Evolutionary conservation across 2,329 filamentous ascomycete genomes (phyloP), one percentile per base, ranked within the genome.

Genomic region (Plectosphaerella cucumerina): DNA sequence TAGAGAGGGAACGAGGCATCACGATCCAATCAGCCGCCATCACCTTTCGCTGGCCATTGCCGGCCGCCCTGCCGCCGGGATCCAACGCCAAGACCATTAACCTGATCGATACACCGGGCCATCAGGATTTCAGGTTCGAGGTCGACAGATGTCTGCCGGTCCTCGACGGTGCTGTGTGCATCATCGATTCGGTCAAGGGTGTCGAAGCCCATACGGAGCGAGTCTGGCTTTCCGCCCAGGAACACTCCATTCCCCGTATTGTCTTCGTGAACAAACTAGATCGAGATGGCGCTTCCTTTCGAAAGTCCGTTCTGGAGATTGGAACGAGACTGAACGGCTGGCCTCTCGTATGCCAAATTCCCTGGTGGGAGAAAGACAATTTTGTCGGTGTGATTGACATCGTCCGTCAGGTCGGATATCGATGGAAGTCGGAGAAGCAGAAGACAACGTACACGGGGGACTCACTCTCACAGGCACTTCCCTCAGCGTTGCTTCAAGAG

Each of bases 1-100:
- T 96, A 56, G 94, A 99, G 68, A 81, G 93, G 62, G 86, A 91
- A 58, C 81, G 94, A 58, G 94, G 94, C 26, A 97, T 99, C 65
- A 99, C 94, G 4, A 97, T 99, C 54, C 94, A 97, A 66, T 97
- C 93, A 3, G 94, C 94, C 11, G 93, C 94, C 44, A 95, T 97
- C 58, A 96, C 91, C 2, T 96, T 97, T 67, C 80, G 87, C 56
- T 99, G 94, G 94, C 94, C 94, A 6, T 86, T 84, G 8, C 65
- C 73, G 37, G 65, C 73, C 33, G 62, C 72, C 50, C 17, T 39
- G 17, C 22, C 18, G 4, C 70, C 65, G 1, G 70, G 67, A 56
- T 64, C 62, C 51, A 60, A 63, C 47, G 72, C 72, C 69, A 82
- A 93, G 65, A 89, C 85, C 5, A 85, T 96, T 67, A 96, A 96